Evolutionary conservation across 371 early-diverging fungal species (phyloP), one percentile per base, ranked within the genome.

Genomic region (Mucor sp.): DNA sequence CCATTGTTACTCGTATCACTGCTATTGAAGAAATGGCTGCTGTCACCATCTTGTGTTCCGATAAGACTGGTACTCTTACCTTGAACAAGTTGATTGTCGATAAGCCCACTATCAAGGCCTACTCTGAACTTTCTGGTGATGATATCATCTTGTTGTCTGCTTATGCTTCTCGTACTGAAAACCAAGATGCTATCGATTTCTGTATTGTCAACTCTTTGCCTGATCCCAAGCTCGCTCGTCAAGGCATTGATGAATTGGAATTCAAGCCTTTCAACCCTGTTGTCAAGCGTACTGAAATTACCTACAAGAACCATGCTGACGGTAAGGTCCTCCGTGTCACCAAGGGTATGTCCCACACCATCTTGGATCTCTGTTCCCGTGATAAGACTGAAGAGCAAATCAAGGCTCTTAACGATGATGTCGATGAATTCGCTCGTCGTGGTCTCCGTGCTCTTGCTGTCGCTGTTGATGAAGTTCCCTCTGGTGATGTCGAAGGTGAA

Each of bases 11-110:
- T 32, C 89, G 91, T 55, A 89, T 97, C 68, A 89, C 92, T 25
- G 91, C 91, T 48, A 94, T 96, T 63, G 98, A 98, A 81, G 95
- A 94, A 68, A 88, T 98, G 76, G 97, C 97, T 23, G 94, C 94
- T 67, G 94, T 94, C 58, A 90, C 91, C 68, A 93, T 96, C 64
- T 93, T 98, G 68, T 96, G 97, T 85, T 93, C 95, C 17, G 98
- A 97, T 84, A 98, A 98, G 89, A 98, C 98, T 12, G 98, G 98
- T 65, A 98, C 98, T 23, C 84, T 98, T 63, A 98, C 98, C 57
- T 88, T 95, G 60, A 96, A 96, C 89, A 92, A 94, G 83, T 90
- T 96, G 80, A 89, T 85, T 74, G 91, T 95, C 50, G 87, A 86
- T 71, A 78, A 83, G 64, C 81, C 86, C 57, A 82, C 88, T 62